Percentiles rank a stretch among this genome's conserved stretches.
phyloP scores from a whole-genome alignment of 2,329 filamentous ascomycete species.

The Colletotrichum cereale region DNA sequence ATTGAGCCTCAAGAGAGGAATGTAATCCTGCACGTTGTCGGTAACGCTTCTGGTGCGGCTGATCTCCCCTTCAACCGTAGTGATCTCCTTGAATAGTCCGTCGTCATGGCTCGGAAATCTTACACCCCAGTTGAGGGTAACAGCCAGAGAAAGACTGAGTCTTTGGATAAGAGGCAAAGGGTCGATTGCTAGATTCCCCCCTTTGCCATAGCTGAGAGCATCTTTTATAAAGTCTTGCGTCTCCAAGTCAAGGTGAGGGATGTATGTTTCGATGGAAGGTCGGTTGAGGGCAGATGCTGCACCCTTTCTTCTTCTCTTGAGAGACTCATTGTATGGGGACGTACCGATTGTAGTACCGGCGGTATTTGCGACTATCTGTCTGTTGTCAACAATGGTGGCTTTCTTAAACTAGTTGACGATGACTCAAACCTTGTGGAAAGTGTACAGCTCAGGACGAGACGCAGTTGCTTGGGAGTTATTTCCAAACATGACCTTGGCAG shows the following conservation, averaged over 20 bases:
- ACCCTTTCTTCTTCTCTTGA: constrained; percentile 74
- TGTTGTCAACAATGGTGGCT: neutral
- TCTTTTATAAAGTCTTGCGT: constrained; percentile 69
- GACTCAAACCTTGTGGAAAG: constrained; percentile 60
- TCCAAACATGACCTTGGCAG: constrained; percentile 74
- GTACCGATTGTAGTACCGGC: constrained; percentile 66
- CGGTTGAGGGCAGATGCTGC: constrained; percentile 75
- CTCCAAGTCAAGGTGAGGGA: constrained; percentile 66
- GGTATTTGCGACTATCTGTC: constrained; percentile 59
- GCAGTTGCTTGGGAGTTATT: constrained; percentile 75
- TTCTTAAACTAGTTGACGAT: neutral
- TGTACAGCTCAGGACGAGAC: constrained; percentile 73
- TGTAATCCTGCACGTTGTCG: constrained; percentile 44
- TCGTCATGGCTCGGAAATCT: constrained; percentile 48
- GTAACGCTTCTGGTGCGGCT: constrained; percentile 42
- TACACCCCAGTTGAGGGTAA: constrained; percentile 75
- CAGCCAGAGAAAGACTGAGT: constrained; percentile 72
- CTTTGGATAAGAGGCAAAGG: constrained; percentile 73
- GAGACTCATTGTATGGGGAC: constrained; percentile 77
- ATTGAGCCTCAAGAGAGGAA: constrained; percentile 42
- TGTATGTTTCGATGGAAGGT: constrained; percentile 74
- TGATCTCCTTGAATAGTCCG: constrained; percentile 42
- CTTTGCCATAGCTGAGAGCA: constrained; percentile 66
- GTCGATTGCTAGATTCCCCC: constrained; percentile 68
- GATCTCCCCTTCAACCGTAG: constrained; percentile 44